Evolutionary conservation across 352 stramenopile genomes (phyloP).

Genomic region (Elongisporangium senticosum): DNA sequence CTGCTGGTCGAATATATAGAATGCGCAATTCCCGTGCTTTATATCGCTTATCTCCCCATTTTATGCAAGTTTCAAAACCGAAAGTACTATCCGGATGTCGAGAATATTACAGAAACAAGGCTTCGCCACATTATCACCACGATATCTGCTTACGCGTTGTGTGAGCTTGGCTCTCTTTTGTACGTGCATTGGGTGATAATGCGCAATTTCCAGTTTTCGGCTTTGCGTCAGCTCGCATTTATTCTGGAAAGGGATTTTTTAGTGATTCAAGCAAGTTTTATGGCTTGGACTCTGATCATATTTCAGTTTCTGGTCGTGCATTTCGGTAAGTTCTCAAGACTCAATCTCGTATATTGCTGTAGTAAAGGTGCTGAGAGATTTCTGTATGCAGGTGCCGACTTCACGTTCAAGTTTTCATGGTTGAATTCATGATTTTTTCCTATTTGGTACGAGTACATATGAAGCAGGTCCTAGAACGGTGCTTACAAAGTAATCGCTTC

Average conservation of each 20-base stretch:
- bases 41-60: not conserved
- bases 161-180: slow-evolving; percentile 10
- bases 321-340: slow-evolving; percentile 10
- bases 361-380: no score
- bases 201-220: slow-evolving; percentile 7
- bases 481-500: no score
- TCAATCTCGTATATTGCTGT: no score
- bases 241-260: slow-evolving; percentile 16
- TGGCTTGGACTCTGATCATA: slow-evolving; percentile 17
- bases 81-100: slow-evolving; percentile 5
- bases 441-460: no score
- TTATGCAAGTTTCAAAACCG: slow-evolving; percentile 3
- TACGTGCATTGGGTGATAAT: slow-evolving; percentile 8
- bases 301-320: slow-evolving; percentile 29
- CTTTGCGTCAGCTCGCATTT: slow-evolving; percentile 20
- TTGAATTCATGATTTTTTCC: no score
- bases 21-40: slow-evolving; percentile 2
- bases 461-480: no score
- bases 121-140: slow-evolving; percentile 4
- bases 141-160: slow-evolving; percentile 6
- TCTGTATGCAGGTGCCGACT: no score
- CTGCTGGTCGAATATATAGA: slow-evolving; percentile 8
- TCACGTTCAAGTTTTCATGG: no score
- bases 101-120: not conserved
- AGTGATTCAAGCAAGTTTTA: slow-evolving; percentile 19